Evolutionary conservation across 495 filamentous ascomycete species (phyloP), one percentile per base, ranked within the genome.

Genomic region (Jackrogersella minutella): DNA sequence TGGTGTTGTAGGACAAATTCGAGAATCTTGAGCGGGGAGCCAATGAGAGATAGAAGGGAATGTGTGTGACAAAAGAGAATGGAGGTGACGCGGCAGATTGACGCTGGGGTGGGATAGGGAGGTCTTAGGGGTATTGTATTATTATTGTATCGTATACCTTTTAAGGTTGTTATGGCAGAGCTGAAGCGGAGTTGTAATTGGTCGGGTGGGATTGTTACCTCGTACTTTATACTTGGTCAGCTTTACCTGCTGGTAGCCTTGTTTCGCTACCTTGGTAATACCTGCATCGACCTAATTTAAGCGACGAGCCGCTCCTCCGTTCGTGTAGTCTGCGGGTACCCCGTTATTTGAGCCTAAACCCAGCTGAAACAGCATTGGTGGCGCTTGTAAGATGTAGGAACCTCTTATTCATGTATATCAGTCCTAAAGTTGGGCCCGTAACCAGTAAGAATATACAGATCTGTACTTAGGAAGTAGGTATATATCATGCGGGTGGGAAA

Each of bases 61-160:
- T 28, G 4, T n/a, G 40, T 55, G 56, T 57, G 60, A 60, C 44
- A 61, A 64, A 65, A 53, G 51, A 40, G 57, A 59, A 52, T 9
- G 34, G 39, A 65, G 56, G 56, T 58, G 60, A 64, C 56, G 56
- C 60, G 66, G 66, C 60, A 64, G 61, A 64, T 62, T 57, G 50
- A 61, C 30, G 49, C 59, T 64, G 55, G 60, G 49, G 59, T 60
- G 28, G 24, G 22, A 47, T 30, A 49, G 44, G 44, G 44, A 31
- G 34, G 2, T 13, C 2, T 37, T 11, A 16, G 5, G 39, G 33
- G 2, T 6, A 11, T 36, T 2, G n/a, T n/a, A n/a, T n/a, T n/a
- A n/a, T n/a, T n/a, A 36, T 6, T 5, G 33, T 36, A 36, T 36
- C 11, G 33, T 36, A 36, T 36, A 36, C 33, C 33, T 41, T 1